These are phyloP conservation scores for Nakazawaea laoshanensis DNA, from an alignment of 805 yeast genomes.

Conservation along the genomic window DNA sequence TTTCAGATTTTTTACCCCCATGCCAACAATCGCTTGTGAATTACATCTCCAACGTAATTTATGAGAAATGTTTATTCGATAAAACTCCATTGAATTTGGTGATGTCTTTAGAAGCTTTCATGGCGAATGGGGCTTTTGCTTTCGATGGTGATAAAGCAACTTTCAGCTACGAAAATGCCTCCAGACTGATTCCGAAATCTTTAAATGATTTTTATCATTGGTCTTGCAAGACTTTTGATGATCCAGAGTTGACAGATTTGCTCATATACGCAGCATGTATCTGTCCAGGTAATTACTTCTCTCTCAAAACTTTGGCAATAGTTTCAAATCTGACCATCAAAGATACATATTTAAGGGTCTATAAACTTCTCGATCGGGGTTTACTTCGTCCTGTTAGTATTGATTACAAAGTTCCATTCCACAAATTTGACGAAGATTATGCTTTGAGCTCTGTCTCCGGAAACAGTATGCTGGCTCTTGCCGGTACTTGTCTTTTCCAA, in stretches of 20 bases:
- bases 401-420: conserved; percentile 40
- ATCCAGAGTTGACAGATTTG: conserved; percentile 13
- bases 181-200: neutral
- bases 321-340: conserved; percentile 26
- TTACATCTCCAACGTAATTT: conserved; percentile 1
- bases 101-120: neutral
- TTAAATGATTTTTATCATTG: conserved; percentile 14
- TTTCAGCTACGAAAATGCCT: neutral
- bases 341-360: conserved; percentile 24
- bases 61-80: conserved; percentile 3
- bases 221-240: conserved; percentile 17
- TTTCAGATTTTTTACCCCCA: conserved; percentile 6
- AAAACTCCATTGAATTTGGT: conserved; percentile 4
- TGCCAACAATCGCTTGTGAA: neutral
- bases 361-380: conserved; percentile 23
- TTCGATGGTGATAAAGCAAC: neutral
- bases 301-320: conserved; percentile 27
- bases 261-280: conserved; percentile 35
- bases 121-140: conserved; percentile 2
- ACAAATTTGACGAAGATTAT: conserved; percentile 18
- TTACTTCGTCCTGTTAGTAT: conserved; percentile 30
- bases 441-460: conserved; percentile 22
- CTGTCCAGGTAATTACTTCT: conserved; percentile 27
- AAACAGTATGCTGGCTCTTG: conserved; percentile 23
- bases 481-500: conserved; percentile 26